These are phyloP conservation scores for Fereydounia khargensis DNA, from an alignment of 1,284 basidiomycete species.

Conservation along the genomic window DNA sequence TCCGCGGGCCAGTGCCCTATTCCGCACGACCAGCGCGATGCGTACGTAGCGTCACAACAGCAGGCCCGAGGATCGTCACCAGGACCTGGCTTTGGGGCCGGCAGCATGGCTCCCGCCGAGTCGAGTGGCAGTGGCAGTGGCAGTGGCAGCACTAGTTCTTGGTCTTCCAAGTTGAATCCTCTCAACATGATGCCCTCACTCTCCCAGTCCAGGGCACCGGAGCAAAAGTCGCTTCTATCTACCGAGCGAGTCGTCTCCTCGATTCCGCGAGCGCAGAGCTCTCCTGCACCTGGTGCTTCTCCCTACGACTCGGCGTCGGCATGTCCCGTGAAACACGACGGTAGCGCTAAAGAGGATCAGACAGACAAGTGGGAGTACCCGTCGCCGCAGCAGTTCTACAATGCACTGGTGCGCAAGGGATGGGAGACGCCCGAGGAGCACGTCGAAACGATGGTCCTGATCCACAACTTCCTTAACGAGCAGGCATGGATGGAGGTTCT, in stretches of 20 bases:
- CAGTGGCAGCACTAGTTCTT: too few species aligned
- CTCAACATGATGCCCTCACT: slow-evolving; percentile 86
- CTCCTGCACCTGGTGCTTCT: slow-evolving; percentile 44
- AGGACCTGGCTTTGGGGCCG: too few species aligned
- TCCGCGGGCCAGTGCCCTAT: slow-evolving; percentile 31
- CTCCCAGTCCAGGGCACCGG: slow-evolving; percentile 67
- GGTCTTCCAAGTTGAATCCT: slow-evolving; percentile 64
- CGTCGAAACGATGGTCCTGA: slow-evolving; percentile 94
- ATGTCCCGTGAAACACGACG: slow-evolving; percentile 50
- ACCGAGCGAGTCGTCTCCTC: slow-evolving; percentile 75
- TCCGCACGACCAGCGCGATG: slow-evolving; percentile 31
- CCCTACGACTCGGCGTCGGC: slow-evolving; percentile 44
- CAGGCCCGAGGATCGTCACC: too few species aligned
- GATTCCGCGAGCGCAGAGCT: slow-evolving; percentile 71
- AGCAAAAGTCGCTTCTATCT: slow-evolving; percentile 68
- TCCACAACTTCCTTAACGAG: slow-evolving; percentile 98
- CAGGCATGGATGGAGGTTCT: slow-evolving; percentile 92
- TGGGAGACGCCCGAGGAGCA: slow-evolving; percentile 97
- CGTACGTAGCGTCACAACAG: slow-evolving; percentile 22
- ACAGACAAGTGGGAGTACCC: slow-evolving; percentile 85
- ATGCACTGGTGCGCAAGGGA: slow-evolving; percentile 91
- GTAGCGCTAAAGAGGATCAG: slow-evolving; percentile 21
- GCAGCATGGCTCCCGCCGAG: too few species aligned
- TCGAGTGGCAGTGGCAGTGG: too few species aligned
- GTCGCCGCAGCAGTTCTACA: slow-evolving; percentile 97